Conservation (phyloP, 805 yeast species). For the Myxozyma mucilagina region DNA sequence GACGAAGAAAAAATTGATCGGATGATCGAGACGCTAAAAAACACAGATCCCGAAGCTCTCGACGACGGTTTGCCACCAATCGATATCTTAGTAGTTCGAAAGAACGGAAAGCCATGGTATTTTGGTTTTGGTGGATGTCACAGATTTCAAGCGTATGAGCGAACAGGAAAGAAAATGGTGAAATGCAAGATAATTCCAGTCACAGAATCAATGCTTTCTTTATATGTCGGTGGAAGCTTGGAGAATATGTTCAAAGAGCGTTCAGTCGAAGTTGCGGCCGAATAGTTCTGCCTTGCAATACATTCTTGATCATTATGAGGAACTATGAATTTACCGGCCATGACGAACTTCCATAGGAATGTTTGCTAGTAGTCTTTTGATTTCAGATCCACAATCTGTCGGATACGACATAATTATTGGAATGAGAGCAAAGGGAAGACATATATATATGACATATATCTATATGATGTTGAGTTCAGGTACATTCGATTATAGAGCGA, state of each 20-base stretch:
- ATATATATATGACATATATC: too few relatives aligned
- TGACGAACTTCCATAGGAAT: too few relatives aligned
- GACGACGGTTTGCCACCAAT: conserved; percentile 59
- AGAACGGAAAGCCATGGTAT: conserved; percentile 60
- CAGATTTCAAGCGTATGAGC: conserved; percentile 82
- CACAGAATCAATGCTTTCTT: conserved; percentile 62
- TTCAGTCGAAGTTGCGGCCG: background rate
- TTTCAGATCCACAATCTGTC: too few relatives aligned
- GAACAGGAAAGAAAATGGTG: conserved; percentile 51
- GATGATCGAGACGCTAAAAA: conserved; percentile 56
- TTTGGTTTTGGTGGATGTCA: conserved; percentile 80
- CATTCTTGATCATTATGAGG: too few relatives aligned
- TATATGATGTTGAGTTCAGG: too few relatives aligned
- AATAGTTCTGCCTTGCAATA: background rate
- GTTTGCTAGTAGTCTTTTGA: too few relatives aligned
- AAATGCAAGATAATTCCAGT: conserved; percentile 74
- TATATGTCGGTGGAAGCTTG: conserved; percentile 62
- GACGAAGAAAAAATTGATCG: conserved; percentile 73
- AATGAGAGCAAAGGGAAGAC: too few relatives aligned
- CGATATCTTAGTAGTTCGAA: conserved; percentile 70
- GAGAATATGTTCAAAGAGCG: conserved; percentile 29
- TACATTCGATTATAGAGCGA: too few relatives aligned
- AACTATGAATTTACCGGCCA: too few relatives aligned
- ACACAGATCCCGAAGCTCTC: conserved; percentile 41
- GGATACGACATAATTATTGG: too few relatives aligned